phyloP scores from a whole-genome alignment of 441 rosid genomes.

The Lepidium campestre region DNA sequence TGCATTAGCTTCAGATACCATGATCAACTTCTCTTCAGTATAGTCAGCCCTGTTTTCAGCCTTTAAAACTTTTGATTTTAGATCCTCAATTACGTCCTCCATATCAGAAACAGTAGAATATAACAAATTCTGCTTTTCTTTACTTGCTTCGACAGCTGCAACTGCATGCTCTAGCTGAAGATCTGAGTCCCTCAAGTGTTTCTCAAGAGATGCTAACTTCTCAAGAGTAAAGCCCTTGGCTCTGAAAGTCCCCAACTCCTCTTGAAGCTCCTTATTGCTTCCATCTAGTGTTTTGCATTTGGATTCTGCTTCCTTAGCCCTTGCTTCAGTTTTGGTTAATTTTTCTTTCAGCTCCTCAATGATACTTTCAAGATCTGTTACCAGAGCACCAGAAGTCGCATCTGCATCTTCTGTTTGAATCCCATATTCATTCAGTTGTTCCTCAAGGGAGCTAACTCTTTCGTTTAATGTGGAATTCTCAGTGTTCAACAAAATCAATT shows the following conservation, averaged over 20 bases:
- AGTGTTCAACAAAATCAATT: slow-evolving; percentile 39
- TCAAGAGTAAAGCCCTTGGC: slow-evolving; percentile 34
- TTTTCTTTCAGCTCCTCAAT: slow-evolving; percentile 39
- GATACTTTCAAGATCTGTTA: slow-evolving; percentile 27
- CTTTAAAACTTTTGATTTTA: slow-evolving; percentile 61
- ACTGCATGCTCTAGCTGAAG: slow-evolving; percentile 62
- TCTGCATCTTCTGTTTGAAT: slow-evolving; percentile 26
- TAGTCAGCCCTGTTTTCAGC: slow-evolving; percentile 70
- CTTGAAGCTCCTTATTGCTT: slow-evolving; percentile 40
- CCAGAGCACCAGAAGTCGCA: slow-evolving; percentile 26
- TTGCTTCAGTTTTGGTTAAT: slow-evolving; percentile 40
- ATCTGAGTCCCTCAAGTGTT: slow-evolving; percentile 60
- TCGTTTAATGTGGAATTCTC: slow-evolving; percentile 53
- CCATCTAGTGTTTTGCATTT: slow-evolving; percentile 38
- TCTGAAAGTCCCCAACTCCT: slow-evolving; percentile 47
- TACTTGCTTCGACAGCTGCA: slow-evolving; percentile 80
- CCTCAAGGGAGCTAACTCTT: slow-evolving; percentile 49
- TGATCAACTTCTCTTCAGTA: slow-evolving; percentile 70
- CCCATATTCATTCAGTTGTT: slow-evolving; percentile 47
- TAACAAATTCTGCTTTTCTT: slow-evolving; percentile 74
- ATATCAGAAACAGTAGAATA: slow-evolving; percentile 70
- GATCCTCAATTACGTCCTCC: slow-evolving; percentile 75
- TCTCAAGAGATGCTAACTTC: slow-evolving; percentile 61
- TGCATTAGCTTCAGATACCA: slow-evolving; percentile 70
- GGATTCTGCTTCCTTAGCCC: slow-evolving; percentile 48